phyloP scores from a whole-genome alignment of 140 eudicot genomes.

The Senecio squalidus region DNA sequence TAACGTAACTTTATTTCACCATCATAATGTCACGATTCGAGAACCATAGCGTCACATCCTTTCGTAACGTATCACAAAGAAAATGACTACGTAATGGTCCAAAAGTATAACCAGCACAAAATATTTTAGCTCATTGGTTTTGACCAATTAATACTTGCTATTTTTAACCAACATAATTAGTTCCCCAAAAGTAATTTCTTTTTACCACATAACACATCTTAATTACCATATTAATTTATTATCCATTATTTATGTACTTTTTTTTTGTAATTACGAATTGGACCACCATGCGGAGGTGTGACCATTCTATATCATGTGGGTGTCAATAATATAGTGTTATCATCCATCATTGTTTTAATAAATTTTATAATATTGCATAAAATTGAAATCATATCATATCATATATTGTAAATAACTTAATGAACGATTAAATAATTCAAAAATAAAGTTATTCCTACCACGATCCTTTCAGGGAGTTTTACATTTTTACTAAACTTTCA shows the following conservation, averaged over 20 bases:
- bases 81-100: not conserved
- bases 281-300: slow-evolving; percentile 15
- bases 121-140: too few relatives aligned
- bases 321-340: slow-evolving; percentile 6
- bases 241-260: too few relatives aligned
- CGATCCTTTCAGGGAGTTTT: not conserved
- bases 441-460: not conserved
- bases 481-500: not conserved
- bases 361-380: not conserved
- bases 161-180: too few relatives aligned
- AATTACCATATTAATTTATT: too few relatives aligned
- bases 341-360: not conserved
- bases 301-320: slow-evolving; percentile 16
- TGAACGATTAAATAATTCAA: too few relatives aligned
- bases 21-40: not conserved
- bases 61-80: not conserved
- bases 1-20: not conserved
- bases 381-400: not conserved
- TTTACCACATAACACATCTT: too few relatives aligned
- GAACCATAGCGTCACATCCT: not conserved
- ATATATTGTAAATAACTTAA: too few relatives aligned
- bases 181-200: not conserved
- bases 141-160: not conserved
- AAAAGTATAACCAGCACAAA: too few relatives aligned
- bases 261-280: slow-evolving; percentile 5